These are phyloP conservation scores for Diplocarpon rosae DNA, from an alignment of 2,329 filamentous ascomycete genomes.

Conservation along the genomic window DNA sequence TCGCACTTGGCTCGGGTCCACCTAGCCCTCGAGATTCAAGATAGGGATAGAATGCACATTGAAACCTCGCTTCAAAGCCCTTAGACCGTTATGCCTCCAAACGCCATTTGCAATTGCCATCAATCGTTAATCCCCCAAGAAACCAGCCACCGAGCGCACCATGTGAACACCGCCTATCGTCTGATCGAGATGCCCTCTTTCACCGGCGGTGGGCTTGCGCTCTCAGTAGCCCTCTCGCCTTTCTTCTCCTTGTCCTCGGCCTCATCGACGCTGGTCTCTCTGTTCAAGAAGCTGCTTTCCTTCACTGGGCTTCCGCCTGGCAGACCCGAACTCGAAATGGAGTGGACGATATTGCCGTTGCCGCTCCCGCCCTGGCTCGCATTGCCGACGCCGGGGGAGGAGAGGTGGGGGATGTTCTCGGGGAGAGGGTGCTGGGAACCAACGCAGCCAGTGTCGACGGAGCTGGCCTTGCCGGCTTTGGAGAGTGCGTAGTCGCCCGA, in stretches of 20 bases:
- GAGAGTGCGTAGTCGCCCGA: constrained; percentile 92
- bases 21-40: background rate
- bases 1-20: background rate
- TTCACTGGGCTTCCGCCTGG: constrained; percentile 75
- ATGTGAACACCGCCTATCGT: constrained; percentile 33
- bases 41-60: constrained; percentile 18
- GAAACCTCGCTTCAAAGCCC: constrained; percentile 13
- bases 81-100: constrained; percentile 12
- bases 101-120: constrained; percentile 22
- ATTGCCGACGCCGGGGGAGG: constrained; percentile 43
- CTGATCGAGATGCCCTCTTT: constrained; percentile 53
- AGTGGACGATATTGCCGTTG: constrained; percentile 33
- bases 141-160: constrained; percentile 1
- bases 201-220: constrained; percentile 33
- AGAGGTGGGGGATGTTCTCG: constrained; percentile 87
- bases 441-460: constrained; percentile 85
- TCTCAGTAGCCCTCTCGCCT: constrained; percentile 18
- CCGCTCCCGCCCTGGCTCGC: constrained; percentile 32
- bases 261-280: constrained; percentile 63
- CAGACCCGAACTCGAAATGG: constrained; percentile 35
- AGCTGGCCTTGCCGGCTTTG: constrained; percentile 92
- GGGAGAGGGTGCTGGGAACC: constrained; percentile 90
- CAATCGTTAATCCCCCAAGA: constrained; percentile 8
- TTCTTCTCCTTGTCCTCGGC: constrained; percentile 34
- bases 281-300: constrained; percentile 77